Conservation (phyloP, 768 basidiomycete species). For the Russula sp. region DNA sequence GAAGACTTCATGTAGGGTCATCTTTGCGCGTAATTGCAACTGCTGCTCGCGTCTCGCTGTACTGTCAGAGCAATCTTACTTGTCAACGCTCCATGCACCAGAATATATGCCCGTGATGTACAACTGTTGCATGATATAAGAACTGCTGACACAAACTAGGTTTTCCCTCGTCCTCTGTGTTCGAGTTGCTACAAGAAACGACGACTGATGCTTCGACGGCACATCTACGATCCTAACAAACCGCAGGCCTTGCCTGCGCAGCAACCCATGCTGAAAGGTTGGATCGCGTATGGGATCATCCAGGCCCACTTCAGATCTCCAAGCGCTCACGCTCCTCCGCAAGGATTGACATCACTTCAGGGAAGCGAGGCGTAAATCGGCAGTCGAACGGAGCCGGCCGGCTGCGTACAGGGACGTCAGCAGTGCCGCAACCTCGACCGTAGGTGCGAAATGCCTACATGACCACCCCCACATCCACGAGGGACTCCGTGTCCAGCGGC, state of each 20-base stretch:
- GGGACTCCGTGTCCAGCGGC: background rate
- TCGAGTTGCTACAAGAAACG: background rate
- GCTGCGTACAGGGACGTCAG: constrained; percentile 1
- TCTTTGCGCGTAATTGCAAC: background rate
- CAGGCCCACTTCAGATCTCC: background rate
- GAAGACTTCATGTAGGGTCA: constrained; percentile 76
- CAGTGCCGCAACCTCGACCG: background rate
- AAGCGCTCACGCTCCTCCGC: background rate
- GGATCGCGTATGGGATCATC: background rate
- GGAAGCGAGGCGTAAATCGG: constrained; percentile 22
- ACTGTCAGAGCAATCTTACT: background rate
- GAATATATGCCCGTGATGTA: background rate
- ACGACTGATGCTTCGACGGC: background rate
- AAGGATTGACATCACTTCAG: constrained; percentile 7
- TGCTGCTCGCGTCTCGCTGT: background rate
- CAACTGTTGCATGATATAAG: background rate
- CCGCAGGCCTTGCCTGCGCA: background rate
- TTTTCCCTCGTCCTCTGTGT: background rate
- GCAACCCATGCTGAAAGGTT: background rate
- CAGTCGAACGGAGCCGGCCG: constrained; percentile 19
- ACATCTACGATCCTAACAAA: background rate
- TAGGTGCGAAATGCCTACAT: background rate
- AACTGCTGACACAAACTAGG: background rate
- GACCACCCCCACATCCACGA: background rate
- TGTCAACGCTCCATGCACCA: background rate